Percentiles rank a stretch among this genome's conserved stretches.
Conservation (phyloP, 164 flowering plant genomes). For the Cinnamomum micranthum region DNA sequence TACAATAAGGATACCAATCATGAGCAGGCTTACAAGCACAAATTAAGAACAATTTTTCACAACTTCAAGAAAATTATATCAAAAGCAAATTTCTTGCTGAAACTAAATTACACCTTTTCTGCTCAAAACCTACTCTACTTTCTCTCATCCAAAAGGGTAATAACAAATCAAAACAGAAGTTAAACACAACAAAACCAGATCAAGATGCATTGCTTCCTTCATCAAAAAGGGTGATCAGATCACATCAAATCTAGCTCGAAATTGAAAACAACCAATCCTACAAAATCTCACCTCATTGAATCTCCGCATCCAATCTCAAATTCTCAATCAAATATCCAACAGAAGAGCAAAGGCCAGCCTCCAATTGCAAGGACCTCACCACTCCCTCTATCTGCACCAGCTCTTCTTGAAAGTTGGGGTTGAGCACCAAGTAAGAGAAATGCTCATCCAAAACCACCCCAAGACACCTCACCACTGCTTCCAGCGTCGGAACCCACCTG, state of each 20-base stretch:
- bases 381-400: constrained; percentile 45
- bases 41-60: too few species aligned
- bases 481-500: constrained; percentile 73
- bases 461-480: constrained; percentile 44
- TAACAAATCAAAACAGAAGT: neutral
- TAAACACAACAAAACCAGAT: neutral
- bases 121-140: too few species aligned
- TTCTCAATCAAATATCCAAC: constrained; percentile 41
- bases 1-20: too few species aligned
- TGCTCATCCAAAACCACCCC: constrained; percentile 74
- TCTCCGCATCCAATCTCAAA: constrained; percentile 26
- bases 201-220: neutral
- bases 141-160: neutral
- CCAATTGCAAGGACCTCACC: constrained; percentile 48
- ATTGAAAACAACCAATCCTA: neutral
- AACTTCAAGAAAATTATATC: too few species aligned
- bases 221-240: neutral
- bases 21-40: too few species aligned
- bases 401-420: constrained; percentile 64
- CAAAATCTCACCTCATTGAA: neutral
- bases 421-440: constrained; percentile 66
- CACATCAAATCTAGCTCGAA: neutral
- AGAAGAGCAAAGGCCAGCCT: constrained; percentile 53
- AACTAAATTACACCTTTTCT: too few species aligned
- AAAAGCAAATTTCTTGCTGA: too few species aligned